phyloP scores from a whole-genome alignment of 148 eudicot genomes.

The Gaultheria prostrata region DNA sequence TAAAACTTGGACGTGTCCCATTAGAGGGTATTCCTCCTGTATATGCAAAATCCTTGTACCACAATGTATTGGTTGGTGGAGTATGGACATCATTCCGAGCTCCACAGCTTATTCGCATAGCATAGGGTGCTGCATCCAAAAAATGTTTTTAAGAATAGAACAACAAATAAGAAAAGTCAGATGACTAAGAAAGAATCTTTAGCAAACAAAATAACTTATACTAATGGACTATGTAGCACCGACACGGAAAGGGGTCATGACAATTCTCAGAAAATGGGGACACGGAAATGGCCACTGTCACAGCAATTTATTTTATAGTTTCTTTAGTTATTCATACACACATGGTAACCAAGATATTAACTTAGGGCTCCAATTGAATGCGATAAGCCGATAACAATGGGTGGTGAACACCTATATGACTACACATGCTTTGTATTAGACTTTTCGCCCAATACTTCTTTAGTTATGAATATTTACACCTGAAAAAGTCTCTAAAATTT shows the following conservation, averaged over 20 bases:
- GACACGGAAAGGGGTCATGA: not conserved
- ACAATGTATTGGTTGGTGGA: slow-evolving; percentile 68
- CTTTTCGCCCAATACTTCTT: not conserved
- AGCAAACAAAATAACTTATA: not conserved
- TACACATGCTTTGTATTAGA: not conserved
- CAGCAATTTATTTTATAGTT: not conserved
- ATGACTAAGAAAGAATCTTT: not conserved
- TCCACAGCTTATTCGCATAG: slow-evolving; percentile 91
- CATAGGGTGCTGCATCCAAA: slow-evolving; percentile 63
- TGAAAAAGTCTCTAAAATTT: no score
- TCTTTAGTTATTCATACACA: not conserved
- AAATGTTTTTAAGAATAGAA: not conserved
- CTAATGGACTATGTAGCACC: not conserved
- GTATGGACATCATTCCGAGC: slow-evolving; percentile 59
- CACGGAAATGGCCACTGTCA: not conserved
- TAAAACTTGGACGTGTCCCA: slow-evolving; percentile 77
- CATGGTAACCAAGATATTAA: not conserved
- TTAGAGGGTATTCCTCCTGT: slow-evolving; percentile 84
- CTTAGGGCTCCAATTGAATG: not conserved
- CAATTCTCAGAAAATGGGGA: not conserved
- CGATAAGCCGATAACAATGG: not conserved
- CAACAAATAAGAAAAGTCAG: not conserved
- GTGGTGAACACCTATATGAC: not conserved
- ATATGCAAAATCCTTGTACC: slow-evolving; percentile 87
- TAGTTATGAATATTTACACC: not conserved